Percentiles rank a stretch among this genome's conserved stretches.
Evolutionary conservation across 106 monocot genomes (phyloP).

Genomic region (Dioscorea zingiberensis): DNA sequence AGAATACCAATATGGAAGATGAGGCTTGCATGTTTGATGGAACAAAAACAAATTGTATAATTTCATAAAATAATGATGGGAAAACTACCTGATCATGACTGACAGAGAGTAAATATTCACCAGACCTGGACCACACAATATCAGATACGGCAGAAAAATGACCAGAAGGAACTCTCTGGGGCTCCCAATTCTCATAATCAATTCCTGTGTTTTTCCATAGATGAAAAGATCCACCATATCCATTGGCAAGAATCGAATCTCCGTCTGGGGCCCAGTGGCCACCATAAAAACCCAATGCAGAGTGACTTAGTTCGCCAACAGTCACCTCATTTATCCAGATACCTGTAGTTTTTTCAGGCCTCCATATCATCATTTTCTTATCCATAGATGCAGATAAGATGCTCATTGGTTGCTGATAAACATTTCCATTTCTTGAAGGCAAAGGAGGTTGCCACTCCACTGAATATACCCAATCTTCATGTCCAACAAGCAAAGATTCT

Average conservation of each 20-base stretch:
- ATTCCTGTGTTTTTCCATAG: slow-evolving; percentile 74
- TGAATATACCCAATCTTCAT: slow-evolving; percentile 99
- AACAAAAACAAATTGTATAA: no score
- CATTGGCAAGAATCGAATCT: slow-evolving; percentile 82
- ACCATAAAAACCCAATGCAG: slow-evolving; percentile 95
- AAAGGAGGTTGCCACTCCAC: slow-evolving; percentile 86
- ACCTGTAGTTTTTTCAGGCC: slow-evolving; percentile 85
- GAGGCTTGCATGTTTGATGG: no score
- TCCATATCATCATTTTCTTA: slow-evolving; percentile 99
- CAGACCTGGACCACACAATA: slow-evolving; percentile 65
- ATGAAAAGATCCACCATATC: slow-evolving; percentile 96
- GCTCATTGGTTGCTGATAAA: slow-evolving; percentile 64
- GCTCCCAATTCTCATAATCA: slow-evolving; percentile 78
- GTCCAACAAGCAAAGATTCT: slow-evolving; percentile 91
- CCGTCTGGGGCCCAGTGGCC: slow-evolving; percentile 87
- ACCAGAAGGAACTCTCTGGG: slow-evolving; percentile 86
- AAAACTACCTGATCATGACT: slow-evolving; percentile 87
- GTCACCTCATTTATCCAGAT: slow-evolving; percentile 93
- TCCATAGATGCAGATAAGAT: slow-evolving; percentile 98
- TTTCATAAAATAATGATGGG: neutral
- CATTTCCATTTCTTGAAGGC: slow-evolving; percentile 7
- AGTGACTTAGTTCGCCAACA: slow-evolving; percentile 91
- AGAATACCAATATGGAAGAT: no score
- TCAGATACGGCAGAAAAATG: slow-evolving; percentile 90
- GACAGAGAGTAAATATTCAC: slow-evolving; percentile 81